Evolutionary conservation across 1,284 basidiomycete genomes (phyloP).

Genomic region (Fomitopsis pinicola): DNA sequence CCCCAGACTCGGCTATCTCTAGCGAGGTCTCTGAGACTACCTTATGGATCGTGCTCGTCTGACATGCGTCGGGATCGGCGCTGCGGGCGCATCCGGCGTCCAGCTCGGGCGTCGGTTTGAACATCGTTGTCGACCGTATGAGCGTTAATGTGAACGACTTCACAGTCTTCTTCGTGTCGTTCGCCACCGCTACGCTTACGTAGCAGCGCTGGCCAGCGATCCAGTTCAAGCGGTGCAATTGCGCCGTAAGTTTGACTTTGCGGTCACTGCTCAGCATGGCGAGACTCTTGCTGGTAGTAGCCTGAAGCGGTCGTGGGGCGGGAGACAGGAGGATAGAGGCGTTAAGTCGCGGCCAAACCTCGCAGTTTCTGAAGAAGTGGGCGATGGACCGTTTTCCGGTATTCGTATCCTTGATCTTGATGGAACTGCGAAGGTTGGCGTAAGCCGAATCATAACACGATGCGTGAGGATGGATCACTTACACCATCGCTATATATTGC

Average conservation of each 20-base stretch:
- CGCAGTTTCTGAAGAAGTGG: constrained; percentile 88
- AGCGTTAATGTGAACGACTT: constrained; percentile 68
- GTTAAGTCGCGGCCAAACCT: constrained; percentile 80
- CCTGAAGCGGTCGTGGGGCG: constrained; percentile 58
- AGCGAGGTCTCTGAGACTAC: constrained; percentile 63
- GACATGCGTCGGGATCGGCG: constrained; percentile 50
- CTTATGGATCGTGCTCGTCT: constrained; percentile 58
- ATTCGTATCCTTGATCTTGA: constrained; percentile 74
- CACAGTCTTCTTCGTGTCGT: constrained; percentile 72
- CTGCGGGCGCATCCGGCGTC: constrained; percentile 29
- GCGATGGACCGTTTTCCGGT: constrained; percentile 72
- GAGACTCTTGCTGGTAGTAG: constrained; percentile 54
- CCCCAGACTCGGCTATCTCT: constrained; percentile 61
- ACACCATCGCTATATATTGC: constrained; percentile 84
- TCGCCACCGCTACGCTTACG: constrained; percentile 68
- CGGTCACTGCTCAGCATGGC: constrained; percentile 59
- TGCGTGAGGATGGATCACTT: constrained; percentile 25
- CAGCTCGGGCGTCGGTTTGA: constrained; percentile 49
- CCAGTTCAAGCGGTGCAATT: constrained; percentile 77
- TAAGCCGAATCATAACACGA: constrained; percentile 5
- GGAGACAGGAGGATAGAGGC: constrained; percentile 62
- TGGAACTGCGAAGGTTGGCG: constrained; percentile 42
- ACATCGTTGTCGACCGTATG: constrained; percentile 70
- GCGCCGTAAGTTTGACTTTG: constrained; percentile 70
- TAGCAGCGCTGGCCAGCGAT: constrained; percentile 83